Conservation (phyloP, 2,329 filamentous ascomycete species). For the Fusarium lyarnte region DNA sequence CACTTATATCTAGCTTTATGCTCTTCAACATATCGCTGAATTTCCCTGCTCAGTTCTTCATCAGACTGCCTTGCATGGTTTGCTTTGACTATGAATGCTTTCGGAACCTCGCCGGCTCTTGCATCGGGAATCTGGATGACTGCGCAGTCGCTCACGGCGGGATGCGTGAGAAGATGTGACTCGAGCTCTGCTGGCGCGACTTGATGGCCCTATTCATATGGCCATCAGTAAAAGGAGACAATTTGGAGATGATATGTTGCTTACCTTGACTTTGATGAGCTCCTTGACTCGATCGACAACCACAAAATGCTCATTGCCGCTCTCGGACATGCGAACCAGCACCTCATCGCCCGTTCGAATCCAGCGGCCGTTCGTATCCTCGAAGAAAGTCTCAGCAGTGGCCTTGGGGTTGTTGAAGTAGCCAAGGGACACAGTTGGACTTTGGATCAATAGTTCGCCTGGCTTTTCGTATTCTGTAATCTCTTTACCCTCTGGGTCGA, state of each 20-base stretch:
- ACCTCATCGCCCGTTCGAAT: slow-evolving; percentile 89
- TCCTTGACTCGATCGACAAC: slow-evolving; percentile 80
- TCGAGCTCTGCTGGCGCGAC: slow-evolving; percentile 84
- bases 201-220: slow-evolving; percentile 68
- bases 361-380: slow-evolving; percentile 73
- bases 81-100: slow-evolving; percentile 67
- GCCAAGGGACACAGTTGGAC: slow-evolving; percentile 79
- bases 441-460: slow-evolving; percentile 84
- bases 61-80: slow-evolving; percentile 56
- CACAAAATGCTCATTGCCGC: slow-evolving; percentile 81
- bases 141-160: slow-evolving; percentile 75
- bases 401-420: slow-evolving; percentile 89
- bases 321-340: slow-evolving; percentile 68
- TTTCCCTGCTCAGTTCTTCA: slow-evolving; percentile 57
- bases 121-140: slow-evolving; percentile 77
- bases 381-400: slow-evolving; percentile 78
- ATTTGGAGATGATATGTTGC: too few species aligned
- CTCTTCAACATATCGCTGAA: slow-evolving; percentile 68
- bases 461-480: slow-evolving; percentile 74
- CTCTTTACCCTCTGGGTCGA: slow-evolving; percentile 73
- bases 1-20: slow-evolving; percentile 76
- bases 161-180: slow-evolving; percentile 76
- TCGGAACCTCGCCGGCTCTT: slow-evolving; percentile 68
- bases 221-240: too few species aligned
- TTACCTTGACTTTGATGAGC: slow-evolving; percentile 73